phyloP scores from a whole-genome alignment of 371 early-diverging fungal species.

The Synchytrium microbalum region DNA sequence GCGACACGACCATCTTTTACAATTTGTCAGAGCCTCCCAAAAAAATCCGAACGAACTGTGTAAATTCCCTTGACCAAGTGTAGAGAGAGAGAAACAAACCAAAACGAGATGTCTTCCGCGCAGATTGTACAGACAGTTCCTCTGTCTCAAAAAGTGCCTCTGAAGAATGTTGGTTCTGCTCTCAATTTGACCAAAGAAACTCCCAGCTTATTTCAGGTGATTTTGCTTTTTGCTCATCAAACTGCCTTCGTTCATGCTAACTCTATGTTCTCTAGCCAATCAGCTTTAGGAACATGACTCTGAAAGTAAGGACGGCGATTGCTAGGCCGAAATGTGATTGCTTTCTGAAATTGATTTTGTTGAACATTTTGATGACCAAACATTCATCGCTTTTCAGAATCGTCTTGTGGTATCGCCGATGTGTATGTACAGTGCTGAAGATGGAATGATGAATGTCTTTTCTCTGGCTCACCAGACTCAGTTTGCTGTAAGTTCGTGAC shows the following conservation, averaged over 20 bases:
- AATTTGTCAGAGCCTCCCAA: too few species aligned
- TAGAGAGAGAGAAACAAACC: too few species aligned
- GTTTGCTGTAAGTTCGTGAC: not conserved
- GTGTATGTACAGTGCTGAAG: constrained; percentile 36
- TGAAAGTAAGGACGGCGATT: not conserved
- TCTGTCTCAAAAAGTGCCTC: too few species aligned
- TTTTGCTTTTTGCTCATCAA: not conserved
- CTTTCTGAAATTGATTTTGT: too few species aligned
- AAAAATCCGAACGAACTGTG: too few species aligned
- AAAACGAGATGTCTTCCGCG: too few species aligned
- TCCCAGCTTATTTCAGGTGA: not conserved
- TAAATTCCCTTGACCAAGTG: too few species aligned
- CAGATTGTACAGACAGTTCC: too few species aligned
- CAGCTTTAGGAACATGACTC: not conserved
- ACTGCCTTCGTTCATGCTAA: not conserved
- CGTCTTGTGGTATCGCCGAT: constrained; percentile 73
- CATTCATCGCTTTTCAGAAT: constrained; percentile 47
- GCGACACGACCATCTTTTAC: too few species aligned
- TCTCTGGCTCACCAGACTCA: constrained; percentile 2
- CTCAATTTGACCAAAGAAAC: not conserved
- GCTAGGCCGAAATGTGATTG: too few species aligned
- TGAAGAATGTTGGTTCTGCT: not conserved
- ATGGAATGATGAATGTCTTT: constrained; percentile 22
- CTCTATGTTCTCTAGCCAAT: not conserved
- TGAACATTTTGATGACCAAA: not conserved